These are phyloP conservation scores for Thalassiosira ordinaria DNA, from an alignment of 352 stramenopile genomes.

Conservation along the genomic window DNA sequence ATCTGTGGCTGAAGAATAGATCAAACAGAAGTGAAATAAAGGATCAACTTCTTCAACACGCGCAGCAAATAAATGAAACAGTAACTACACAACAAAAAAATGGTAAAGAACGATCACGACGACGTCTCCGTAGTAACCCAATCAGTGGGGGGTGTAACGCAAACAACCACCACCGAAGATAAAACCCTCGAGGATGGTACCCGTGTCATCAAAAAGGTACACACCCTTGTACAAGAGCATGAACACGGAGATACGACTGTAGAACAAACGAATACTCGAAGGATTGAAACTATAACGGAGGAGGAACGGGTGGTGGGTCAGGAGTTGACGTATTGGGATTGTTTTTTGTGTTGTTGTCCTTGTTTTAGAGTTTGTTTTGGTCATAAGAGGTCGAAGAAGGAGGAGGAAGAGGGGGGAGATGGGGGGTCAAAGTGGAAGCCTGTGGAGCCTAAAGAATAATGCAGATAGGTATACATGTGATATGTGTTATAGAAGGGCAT, in stretches of 20 bases:
- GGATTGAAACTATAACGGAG: neutral
- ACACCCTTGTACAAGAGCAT: slow-evolving; percentile 1
- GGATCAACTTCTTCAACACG: too few species aligned
- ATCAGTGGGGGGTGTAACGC: neutral
- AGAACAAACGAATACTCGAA: neutral
- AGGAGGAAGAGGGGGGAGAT: slow-evolving; percentile 2
- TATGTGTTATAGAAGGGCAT: too few species aligned
- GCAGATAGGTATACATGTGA: too few species aligned
- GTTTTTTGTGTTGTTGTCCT: slow-evolving; percentile 17
- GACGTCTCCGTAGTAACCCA: neutral
- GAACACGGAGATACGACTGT: slow-evolving; percentile 2
- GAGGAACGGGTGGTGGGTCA: slow-evolving; percentile 1
- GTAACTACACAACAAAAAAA: too few species aligned
- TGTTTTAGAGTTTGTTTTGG: slow-evolving; percentile 8
- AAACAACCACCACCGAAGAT: slow-evolving; percentile 7
- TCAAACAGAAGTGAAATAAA: too few species aligned
- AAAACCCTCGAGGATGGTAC: slow-evolving; percentile 8
- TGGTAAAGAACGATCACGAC: neutral
- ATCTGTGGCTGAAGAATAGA: too few species aligned
- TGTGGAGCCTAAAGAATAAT: too few species aligned
- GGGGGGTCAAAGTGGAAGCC: slow-evolving; percentile 1
- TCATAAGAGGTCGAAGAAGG: slow-evolving; percentile 8
- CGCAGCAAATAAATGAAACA: too few species aligned
- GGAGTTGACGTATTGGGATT: neutral
- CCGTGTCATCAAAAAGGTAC: neutral